Base-by-base conservation (phyloP, 1,284 basidiomycete species). In the Pseudomicrostroma phylloplanum region DNA sequence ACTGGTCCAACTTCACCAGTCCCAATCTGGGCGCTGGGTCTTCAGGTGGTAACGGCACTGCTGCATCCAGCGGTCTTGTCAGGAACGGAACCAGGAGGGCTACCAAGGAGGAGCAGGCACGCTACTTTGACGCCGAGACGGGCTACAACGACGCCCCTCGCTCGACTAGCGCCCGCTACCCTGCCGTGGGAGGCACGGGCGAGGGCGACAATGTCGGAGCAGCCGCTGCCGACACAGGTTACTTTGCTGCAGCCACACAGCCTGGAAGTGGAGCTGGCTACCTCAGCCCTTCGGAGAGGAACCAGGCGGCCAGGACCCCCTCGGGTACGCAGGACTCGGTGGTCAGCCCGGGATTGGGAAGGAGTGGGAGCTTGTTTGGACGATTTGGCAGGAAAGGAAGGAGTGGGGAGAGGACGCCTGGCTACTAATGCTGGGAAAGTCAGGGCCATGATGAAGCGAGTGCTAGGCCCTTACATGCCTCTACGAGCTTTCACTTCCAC, bases 321-420 rank as follows among this genome's bases (percentile, higher is more conserved):
- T 26, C 25, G 41, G 40, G 13, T 15, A 54, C 55, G n/a, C 6
- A n/a, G 19, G 30, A 13, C 36, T 23, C 9, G n/a, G 46, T 3
- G 6, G 23, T 6, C n/a, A 60, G 30, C 40, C 46, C 56, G 11
- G 17, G 23, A 17, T n/a, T 60, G 23, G 54, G 59, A 25, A 40
- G 59, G 25, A 56, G 55, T 56, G 59, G 59, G 2, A 46, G 40
- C 57, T 40, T 61, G 42, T 61, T 61, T 57, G 54, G 60, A 4
- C 41, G 60, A 1, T 56, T 61, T 26, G 51, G 43, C 59, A 19
- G 59, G 63, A 17, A 62, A 63, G 9, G 68, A 59, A 19, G 43
- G 58, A 9, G 60, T 40, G 19, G 26, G 6, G n/a, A 61, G 57
- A 36, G 30, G 30, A 36, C 30, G 30, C 30, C 30, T 36, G 30